A percentile compares a stretch with the other conserved stretches of the same genome.
phyloP scores from a whole-genome alignment of 768 basidiomycete genomes.

The Boletus sp. region DNA sequence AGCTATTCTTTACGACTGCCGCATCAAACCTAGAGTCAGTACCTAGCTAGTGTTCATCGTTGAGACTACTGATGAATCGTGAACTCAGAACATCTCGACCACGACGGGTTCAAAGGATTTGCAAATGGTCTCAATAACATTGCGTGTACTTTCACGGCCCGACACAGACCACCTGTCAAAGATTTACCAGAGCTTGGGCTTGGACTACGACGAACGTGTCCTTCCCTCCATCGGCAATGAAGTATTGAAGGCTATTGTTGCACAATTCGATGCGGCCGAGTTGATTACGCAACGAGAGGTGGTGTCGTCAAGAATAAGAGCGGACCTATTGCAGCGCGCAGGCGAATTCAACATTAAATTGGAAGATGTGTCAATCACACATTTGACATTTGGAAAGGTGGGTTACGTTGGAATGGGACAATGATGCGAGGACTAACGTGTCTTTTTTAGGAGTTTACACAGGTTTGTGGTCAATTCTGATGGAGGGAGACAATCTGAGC shows the following conservation, averaged over 20 bases:
- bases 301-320: slow-evolving; percentile 89
- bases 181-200: slow-evolving; percentile 92
- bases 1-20: slow-evolving; percentile 95
- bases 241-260: slow-evolving; percentile 96
- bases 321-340: slow-evolving; percentile 89
- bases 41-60: neutral
- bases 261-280: slow-evolving; percentile 97
- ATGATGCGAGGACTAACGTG: slow-evolving; percentile 3
- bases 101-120: slow-evolving; percentile 98
- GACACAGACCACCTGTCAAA: slow-evolving; percentile 84
- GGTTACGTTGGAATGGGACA: slow-evolving; percentile 11
- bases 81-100: slow-evolving; percentile 87
- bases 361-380: slow-evolving; percentile 97
- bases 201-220: slow-evolving; percentile 98
- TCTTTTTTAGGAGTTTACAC: slow-evolving; percentile 73
- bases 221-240: slow-evolving; percentile 97
- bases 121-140: slow-evolving; percentile 97
- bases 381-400: slow-evolving; percentile 85
- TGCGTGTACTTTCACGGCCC: slow-evolving; percentile 93
- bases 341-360: slow-evolving; percentile 94
- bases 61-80: neutral
- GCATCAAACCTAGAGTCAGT: slow-evolving; percentile 91
- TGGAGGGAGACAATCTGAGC: neutral
- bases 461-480: slow-evolving; percentile 35
- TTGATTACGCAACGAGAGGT: slow-evolving; percentile 97